phyloP scores from a whole-genome alignment of 179 eudicot species.

The Gypsophila paniculata region DNA sequence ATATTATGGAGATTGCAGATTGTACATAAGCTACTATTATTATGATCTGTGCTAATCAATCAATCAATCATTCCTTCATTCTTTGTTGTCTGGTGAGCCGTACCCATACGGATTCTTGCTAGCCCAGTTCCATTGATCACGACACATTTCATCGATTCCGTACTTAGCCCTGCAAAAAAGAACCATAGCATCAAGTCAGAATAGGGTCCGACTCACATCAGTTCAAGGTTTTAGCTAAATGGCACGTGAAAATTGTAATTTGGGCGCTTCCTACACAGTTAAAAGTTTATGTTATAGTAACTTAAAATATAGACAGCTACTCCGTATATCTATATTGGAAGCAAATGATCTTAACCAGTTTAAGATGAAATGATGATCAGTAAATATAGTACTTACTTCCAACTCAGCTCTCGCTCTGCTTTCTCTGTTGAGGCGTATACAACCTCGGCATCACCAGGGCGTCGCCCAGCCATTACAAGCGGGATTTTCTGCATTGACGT shows the following conservation, averaged over 20 bases:
- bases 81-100: conserved; percentile 36
- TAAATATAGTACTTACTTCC: conserved; percentile 66
- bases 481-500: conserved; percentile 69
- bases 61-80: conserved; percentile 20
- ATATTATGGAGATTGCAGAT: conserved; percentile 21
- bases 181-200: conserved; percentile 1
- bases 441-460: conserved; percentile 92
- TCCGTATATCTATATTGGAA: not conserved
- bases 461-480: conserved; percentile 58
- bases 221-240: not conserved
- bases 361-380: not conserved
- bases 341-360: not conserved
- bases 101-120: conserved; percentile 96
- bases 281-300: not conserved
- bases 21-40: conserved; percentile 21
- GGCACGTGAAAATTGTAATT: not conserved
- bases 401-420: conserved; percentile 78
- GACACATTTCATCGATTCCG: conserved; percentile 91
- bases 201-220: not conserved
- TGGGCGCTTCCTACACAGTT: not conserved
- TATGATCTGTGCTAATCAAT: conserved; percentile 22
- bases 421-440: conserved; percentile 86
- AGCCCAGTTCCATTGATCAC: conserved; percentile 99
- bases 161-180: conserved; percentile 65
- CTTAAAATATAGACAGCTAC: not conserved